Conservation (phyloP, 306 rosid species). For the Cotoneaster glaucophyllus region DNA sequence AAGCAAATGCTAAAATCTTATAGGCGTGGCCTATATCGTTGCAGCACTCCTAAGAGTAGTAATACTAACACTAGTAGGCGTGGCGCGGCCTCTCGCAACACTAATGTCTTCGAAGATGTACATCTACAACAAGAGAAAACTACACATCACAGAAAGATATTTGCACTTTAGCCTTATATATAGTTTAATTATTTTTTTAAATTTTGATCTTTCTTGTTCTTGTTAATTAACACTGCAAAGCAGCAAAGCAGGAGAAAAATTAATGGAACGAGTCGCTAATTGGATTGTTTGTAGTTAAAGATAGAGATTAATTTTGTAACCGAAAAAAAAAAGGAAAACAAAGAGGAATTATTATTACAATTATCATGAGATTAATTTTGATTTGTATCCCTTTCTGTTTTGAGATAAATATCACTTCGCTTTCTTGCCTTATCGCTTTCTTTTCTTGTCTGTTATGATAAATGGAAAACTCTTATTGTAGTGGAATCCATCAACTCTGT, state of each 20-base stretch:
- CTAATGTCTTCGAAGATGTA: slow-evolving; percentile 7
- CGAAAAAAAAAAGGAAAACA: background rate
- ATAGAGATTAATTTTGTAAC: background rate
- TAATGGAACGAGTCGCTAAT: background rate
- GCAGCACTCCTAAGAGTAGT: slow-evolving; percentile 3
- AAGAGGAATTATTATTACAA: background rate
- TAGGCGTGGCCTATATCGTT: slow-evolving; percentile 5
- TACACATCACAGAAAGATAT: slow-evolving; percentile 5
- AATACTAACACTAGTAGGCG: background rate
- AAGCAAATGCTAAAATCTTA: slow-evolving; percentile 25
- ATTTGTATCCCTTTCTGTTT: background rate
- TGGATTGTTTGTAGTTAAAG: background rate
- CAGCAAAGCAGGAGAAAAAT: background rate
- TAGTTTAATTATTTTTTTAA: background rate
- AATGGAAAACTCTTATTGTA: background rate
- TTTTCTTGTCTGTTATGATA: background rate
- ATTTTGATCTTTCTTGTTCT: background rate
- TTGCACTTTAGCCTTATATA: background rate
- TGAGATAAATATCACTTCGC: background rate
- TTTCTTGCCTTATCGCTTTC: background rate
- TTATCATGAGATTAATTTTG: background rate
- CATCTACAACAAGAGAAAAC: slow-evolving; percentile 1
- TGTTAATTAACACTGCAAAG: background rate
- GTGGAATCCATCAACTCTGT: no score
- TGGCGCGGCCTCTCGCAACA: background rate